These are phyloP conservation scores for Pseudogymnoascus sp. DNA, from an alignment of 2,329 filamentous ascomycete genomes.

Conservation along the genomic window DNA sequence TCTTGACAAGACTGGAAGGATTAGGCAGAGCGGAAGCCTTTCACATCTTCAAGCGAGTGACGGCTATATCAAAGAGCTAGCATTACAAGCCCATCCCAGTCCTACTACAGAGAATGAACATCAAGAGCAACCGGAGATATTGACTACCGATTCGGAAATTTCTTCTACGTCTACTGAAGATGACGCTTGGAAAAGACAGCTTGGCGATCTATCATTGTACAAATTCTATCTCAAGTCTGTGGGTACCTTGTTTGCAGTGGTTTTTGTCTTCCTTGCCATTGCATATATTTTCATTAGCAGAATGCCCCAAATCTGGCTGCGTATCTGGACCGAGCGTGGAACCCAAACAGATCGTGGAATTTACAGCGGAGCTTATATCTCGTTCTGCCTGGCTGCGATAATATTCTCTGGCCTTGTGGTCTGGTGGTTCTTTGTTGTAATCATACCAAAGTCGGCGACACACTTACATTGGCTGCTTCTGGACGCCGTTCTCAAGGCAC, in stretches of 20 bases:
- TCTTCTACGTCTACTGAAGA: neutral
- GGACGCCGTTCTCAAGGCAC: constrained; percentile 35
- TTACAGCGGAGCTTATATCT: neutral
- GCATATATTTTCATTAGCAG: neutral
- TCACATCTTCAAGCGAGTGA: neutral
- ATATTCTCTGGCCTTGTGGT: neutral
- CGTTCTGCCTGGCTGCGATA: neutral
- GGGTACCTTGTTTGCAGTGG: neutral
- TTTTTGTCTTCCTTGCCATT: neutral
- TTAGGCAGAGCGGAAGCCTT: neutral
- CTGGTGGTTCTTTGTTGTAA: neutral
- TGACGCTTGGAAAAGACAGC: neutral
- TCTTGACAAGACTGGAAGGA: neutral
- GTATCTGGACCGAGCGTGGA: neutral
- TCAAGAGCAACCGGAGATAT: neutral
- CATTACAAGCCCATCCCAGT: neutral
- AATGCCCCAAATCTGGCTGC: neutral
- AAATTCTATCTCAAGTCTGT: neutral
- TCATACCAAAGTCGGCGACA: neutral
- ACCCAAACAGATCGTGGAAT: neutral
- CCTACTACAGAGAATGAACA: neutral
- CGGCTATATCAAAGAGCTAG: neutral
- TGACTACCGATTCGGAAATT: neutral
- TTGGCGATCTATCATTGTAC: neutral
- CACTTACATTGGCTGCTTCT: constrained; percentile 36